phyloP scores from a whole-genome alignment of 345 rosid genomes.

The Rhodamnia rubescens region DNA sequence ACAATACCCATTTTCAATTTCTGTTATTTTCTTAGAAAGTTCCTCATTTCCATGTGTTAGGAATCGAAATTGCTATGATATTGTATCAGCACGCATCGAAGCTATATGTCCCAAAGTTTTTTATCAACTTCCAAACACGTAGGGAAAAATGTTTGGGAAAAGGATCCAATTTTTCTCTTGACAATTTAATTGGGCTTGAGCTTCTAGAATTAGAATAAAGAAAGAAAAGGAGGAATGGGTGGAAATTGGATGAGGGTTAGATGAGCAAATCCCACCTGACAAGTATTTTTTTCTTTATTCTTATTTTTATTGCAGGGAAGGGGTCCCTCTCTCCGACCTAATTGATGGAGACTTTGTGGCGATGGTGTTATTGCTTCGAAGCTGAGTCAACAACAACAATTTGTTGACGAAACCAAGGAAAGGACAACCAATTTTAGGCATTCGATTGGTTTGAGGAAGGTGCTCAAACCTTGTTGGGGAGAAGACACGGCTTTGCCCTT shows the following conservation, averaged over 20 bases:
- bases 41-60: not conserved
- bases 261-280: not conserved
- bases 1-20: not conserved
- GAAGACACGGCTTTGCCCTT: not conserved
- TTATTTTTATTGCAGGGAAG: not conserved
- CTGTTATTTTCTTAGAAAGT: not conserved
- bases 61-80: not conserved
- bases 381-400: not conserved
- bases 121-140: not conserved
- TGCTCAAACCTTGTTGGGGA: not conserved
- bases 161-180: not conserved
- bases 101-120: not conserved
- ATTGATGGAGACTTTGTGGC: not conserved
- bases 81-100: not conserved
- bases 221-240: not conserved
- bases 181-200: not conserved
- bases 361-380: not conserved
- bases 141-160: not conserved
- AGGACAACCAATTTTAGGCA: not conserved
- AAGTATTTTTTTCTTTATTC: not conserved
- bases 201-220: not conserved
- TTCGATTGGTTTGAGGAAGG: not conserved
- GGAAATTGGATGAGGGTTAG: not conserved
- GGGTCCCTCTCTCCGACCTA: not conserved
- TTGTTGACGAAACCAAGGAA: not conserved